Evolutionary conservation across 1,284 basidiomycete species (phyloP), one percentile per base, ranked within the genome.

Genomic region (Fomitopsis betulina): DNA sequence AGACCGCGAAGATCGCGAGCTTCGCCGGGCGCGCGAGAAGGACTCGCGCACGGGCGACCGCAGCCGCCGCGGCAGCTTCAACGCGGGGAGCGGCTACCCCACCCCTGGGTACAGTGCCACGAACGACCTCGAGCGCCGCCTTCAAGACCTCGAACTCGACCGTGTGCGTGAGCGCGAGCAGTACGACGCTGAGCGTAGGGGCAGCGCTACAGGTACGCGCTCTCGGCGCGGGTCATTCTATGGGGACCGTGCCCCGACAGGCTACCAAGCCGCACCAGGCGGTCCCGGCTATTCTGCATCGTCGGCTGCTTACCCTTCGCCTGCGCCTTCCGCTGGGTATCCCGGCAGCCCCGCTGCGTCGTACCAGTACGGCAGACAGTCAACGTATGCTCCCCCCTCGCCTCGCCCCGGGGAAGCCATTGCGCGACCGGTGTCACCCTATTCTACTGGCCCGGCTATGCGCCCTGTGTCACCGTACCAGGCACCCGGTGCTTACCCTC

Each of bases 11-110:
- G 73, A 75, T 54, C 85, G 86, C 30, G 82, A 85, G 23, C 71
- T 83, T 33, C 79, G 79, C 53, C 72, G 75, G 53, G 80, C 79
- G 33, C 79, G 81, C 47, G 84, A 83, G 58, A 76, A 74, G 53
- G 84, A 86, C 65, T 73, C 76, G 3, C 73, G 79, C 56, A 65
- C 61, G 25, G 67, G 63, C 50, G 62, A 63, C 58, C 60, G 58
- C 54, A 53, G 59, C 33, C 58, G 64, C 56, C 42, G 69, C 62
- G 52, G 67, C 60, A 43, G 63, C 59, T 53, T 52, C 55, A 58
- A 43, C 56, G 51, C n/a, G n/a, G n/a, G 62, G 19, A 27, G 55
- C 32, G 59, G 58, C 42, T 59, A 55, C 37, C 62, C 61, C 25
- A 60, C 65, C 55, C 55, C 60, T 58, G 56, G 65, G 54, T 62